These are phyloP conservation scores for Lachnellula hyalina DNA, from an alignment of 2,329 filamentous ascomycete species.

Conservation along the genomic window DNA sequence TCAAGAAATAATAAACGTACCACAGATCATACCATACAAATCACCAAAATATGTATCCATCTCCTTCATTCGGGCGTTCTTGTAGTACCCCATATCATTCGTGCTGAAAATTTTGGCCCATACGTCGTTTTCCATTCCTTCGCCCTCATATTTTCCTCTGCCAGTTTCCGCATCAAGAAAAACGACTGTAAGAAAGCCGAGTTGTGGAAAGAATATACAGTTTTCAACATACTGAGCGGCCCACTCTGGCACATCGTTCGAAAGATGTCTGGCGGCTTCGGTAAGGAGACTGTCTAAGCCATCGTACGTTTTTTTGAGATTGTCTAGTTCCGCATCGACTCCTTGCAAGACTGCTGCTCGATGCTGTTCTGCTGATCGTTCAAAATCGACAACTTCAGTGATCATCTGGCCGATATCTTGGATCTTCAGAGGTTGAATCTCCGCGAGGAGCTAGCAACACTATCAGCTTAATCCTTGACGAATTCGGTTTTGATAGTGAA, in stretches of 20 bases:
- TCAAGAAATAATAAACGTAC: slow-evolving; percentile 40
- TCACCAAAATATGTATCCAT: slow-evolving; percentile 81
- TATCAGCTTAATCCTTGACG: neutral
- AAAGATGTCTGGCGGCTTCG: slow-evolving; percentile 60
- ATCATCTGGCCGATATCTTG: slow-evolving; percentile 66
- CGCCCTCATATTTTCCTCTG: slow-evolving; percentile 58
- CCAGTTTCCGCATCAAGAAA: slow-evolving; percentile 54
- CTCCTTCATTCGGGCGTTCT: slow-evolving; percentile 73
- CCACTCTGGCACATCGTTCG: slow-evolving; percentile 55
- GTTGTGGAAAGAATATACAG: slow-evolving; percentile 85
- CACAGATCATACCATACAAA: slow-evolving; percentile 76
- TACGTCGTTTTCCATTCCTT: slow-evolving; percentile 45
- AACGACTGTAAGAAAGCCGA: slow-evolving; percentile 82
- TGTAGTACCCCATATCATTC: slow-evolving; percentile 73
- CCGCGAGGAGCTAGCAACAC: slow-evolving; percentile 46
- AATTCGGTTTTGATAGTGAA: slow-evolving; percentile 24
- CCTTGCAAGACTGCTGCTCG: slow-evolving; percentile 69
- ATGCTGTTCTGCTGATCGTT: slow-evolving; percentile 60
- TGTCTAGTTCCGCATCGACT: slow-evolving; percentile 69
- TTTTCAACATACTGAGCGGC: slow-evolving; percentile 53
- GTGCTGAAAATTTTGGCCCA: slow-evolving; percentile 80
- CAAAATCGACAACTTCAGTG: slow-evolving; percentile 72
- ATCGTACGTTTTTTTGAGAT: slow-evolving; percentile 70
- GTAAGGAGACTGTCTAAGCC: slow-evolving; percentile 71
- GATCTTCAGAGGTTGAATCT: slow-evolving; percentile 54